A percentile compares a stretch with the other conserved stretches of the same genome.
Evolutionary conservation across 306 rosid genomes (phyloP).

Genomic region (Phaseolus lunatus): DNA sequence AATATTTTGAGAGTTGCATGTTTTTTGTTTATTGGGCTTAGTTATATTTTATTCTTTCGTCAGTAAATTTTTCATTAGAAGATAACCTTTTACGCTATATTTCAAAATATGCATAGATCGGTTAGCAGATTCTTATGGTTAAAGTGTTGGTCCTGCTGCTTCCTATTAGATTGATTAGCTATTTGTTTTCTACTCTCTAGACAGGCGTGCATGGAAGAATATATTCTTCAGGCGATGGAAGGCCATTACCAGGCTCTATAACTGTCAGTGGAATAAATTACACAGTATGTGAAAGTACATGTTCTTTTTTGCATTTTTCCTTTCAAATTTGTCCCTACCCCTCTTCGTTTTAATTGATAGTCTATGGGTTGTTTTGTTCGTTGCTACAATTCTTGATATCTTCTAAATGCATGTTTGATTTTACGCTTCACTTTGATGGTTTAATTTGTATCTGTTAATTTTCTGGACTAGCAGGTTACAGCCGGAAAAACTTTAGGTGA

Average conservation of each 20-base stretch:
- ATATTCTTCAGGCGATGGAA: constrained; percentile 79
- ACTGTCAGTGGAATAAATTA: constrained; percentile 75
- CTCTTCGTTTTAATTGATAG: background rate
- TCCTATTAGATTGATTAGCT: constrained; percentile 34
- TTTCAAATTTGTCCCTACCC: background rate
- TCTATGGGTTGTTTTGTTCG: background rate
- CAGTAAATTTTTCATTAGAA: background rate
- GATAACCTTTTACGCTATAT: background rate
- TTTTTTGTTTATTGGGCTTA: background rate
- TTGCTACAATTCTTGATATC: constrained; percentile 23
- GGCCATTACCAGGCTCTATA: constrained; percentile 74
- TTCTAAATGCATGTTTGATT: constrained; percentile 26
- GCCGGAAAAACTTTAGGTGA: constrained; percentile 63
- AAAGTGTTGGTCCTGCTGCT: constrained; percentile 18
- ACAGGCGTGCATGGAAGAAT: constrained; percentile 91
- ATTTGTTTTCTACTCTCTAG: constrained; percentile 57
- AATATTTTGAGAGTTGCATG: background rate
- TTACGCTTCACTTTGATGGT: constrained; percentile 42
- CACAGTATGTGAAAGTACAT: constrained; percentile 52
- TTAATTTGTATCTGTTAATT: constrained; percentile 20
- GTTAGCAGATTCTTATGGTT: constrained; percentile 6
- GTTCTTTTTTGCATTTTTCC: background rate
- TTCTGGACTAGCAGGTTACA: constrained; percentile 57
- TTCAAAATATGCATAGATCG: background rate
- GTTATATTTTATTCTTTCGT: background rate